Evolutionary conservation across 2,329 filamentous ascomycete species (phyloP).

Genomic region (Aspergillus nomiae): DNA sequence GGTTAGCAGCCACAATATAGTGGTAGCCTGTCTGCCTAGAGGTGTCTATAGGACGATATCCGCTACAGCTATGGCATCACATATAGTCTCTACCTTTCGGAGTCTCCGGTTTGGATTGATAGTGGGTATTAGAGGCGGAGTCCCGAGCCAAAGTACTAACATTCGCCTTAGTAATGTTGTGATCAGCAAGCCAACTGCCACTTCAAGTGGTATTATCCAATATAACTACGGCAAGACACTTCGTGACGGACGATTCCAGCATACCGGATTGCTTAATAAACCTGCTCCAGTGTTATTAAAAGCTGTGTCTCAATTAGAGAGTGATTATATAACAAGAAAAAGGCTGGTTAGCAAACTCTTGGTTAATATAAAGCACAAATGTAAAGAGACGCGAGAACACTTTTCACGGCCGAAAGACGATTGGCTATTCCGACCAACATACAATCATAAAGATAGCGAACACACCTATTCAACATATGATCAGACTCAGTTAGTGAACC

Average conservation of each 20-base stretch:
- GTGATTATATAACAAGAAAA: background rate
- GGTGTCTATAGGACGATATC: slow-evolving; percentile 23
- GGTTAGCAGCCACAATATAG: slow-evolving; percentile 27
- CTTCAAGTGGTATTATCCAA: background rate
- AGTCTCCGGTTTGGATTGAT: slow-evolving; percentile 26
- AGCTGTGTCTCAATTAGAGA: slow-evolving; percentile 14
- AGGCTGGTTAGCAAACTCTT: background rate
- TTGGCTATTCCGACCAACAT: slow-evolving; percentile 13
- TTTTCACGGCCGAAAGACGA: slow-evolving; percentile 17
- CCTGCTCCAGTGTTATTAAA: slow-evolving; percentile 17
- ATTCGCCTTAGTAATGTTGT: background rate
- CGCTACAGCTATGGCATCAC: slow-evolving; percentile 22
- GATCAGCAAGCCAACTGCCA: background rate
- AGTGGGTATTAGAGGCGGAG: slow-evolving; percentile 35
- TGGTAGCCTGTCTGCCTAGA: slow-evolving; percentile 24
- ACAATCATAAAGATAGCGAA: slow-evolving; percentile 10
- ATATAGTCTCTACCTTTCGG: slow-evolving; percentile 29
- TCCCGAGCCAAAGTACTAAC: background rate
- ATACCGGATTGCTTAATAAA: slow-evolving; percentile 21
- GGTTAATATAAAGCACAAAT: background rate
- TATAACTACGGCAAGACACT: slow-evolving; percentile 16
- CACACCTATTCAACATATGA: slow-evolving; percentile 19
- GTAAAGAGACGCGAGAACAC: background rate
- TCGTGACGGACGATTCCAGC: slow-evolving; percentile 18
- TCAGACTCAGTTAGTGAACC: slow-evolving; percentile 14